phyloP scores from a whole-genome alignment of 2,329 filamentous ascomycete genomes.

The Diaporthe caulivora region DNA sequence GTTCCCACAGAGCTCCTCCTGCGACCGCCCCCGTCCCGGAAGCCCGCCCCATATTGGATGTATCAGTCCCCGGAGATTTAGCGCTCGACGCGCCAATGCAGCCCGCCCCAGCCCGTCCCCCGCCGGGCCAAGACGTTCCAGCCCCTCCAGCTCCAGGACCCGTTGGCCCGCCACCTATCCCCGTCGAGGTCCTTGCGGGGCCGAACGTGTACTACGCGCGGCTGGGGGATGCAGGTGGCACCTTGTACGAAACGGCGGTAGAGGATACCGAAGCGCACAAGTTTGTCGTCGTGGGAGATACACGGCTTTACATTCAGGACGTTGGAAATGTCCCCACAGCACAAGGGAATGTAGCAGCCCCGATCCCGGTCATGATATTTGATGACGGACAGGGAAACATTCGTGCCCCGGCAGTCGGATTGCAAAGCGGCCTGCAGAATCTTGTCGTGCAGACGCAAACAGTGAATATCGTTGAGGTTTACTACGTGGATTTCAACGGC shows the following conservation, averaged over 20 bases:
- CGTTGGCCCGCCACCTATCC: slow-evolving; percentile 7
- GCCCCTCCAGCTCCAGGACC: neutral
- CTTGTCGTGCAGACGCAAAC: neutral
- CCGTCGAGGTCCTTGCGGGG: neutral
- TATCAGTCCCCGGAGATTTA: slow-evolving; percentile 3
- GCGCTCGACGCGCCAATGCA: neutral
- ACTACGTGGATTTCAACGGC: slow-evolving; percentile 4
- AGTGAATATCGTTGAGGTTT: neutral
- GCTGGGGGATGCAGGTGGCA: neutral
- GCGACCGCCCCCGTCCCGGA: neutral
- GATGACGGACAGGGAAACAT: too few species aligned
- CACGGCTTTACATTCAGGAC: neutral
- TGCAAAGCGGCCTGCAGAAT: too few species aligned
- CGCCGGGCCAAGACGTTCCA: slow-evolving; percentile 15
- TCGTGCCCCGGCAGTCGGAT: too few species aligned
- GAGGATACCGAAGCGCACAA: too few species aligned
- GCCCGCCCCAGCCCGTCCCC: neutral
- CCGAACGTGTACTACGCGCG: neutral
- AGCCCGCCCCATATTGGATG: neutral
- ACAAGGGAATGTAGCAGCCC: neutral
- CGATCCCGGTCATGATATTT: neutral
- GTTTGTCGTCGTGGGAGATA: neutral
- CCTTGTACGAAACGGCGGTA: neutral
- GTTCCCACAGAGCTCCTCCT: neutral
- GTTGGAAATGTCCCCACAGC: neutral